phyloP scores from a whole-genome alignment of 768 basidiomycete genomes.

The Leucocoprinus birnbaumii region DNA sequence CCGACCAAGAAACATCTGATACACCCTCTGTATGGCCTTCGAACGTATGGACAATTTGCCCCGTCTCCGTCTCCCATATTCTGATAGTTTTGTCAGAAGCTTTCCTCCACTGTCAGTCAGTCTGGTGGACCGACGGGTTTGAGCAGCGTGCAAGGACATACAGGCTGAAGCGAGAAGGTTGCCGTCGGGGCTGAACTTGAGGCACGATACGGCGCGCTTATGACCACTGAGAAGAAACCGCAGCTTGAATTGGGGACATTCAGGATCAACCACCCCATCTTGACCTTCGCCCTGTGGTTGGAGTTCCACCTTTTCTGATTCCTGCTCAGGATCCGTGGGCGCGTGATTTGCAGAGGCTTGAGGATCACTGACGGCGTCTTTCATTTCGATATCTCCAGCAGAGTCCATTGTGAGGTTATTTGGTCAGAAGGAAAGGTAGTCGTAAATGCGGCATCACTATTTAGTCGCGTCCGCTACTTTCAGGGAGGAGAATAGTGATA shows the following conservation, averaged over 20 bases:
- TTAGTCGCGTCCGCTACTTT: neutral
- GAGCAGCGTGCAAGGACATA: slow-evolving; percentile 33
- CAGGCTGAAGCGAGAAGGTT: slow-evolving; percentile 79
- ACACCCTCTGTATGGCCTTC: slow-evolving; percentile 79
- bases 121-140: slow-evolving; percentile 9
- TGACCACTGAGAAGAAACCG: slow-evolving; percentile 79
- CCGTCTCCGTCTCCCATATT: slow-evolving; percentile 73
- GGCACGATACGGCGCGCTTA: slow-evolving; percentile 72
- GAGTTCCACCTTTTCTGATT: neutral
- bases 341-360: neutral
- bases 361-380: slow-evolving; percentile 1
- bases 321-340: neutral
- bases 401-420: slow-evolving; percentile 2
- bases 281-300: no score
- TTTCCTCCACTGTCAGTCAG: slow-evolving; percentile 41
- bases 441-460: neutral
- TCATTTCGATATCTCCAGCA: slow-evolving; percentile 13
- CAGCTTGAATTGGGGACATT: slow-evolving; percentile 50
- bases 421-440: neutral
- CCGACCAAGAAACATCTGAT: slow-evolving; percentile 89
- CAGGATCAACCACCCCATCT: slow-evolving; percentile 1
- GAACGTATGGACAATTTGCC: slow-evolving; percentile 70
- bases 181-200: slow-evolving; percentile 90
- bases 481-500: neutral
- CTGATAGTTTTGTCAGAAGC: slow-evolving; percentile 84